Evolutionary conservation across 2,329 filamentous ascomycete genomes (phyloP).

Genomic region (Trichoderma simmonsii): DNA sequence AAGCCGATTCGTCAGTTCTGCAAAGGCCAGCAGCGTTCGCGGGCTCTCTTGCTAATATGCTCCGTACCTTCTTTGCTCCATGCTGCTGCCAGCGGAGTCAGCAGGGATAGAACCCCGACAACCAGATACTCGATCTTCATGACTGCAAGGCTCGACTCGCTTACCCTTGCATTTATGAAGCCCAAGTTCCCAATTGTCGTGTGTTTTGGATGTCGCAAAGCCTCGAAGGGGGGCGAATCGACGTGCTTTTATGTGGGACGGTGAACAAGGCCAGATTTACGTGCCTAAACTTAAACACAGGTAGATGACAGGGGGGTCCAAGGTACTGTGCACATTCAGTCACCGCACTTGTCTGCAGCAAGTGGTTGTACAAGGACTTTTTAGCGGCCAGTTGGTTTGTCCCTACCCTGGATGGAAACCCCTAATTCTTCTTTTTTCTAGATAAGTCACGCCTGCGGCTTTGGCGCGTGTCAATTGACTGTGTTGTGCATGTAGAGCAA

Average conservation of each 20-base stretch:
- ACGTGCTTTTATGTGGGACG: slow-evolving; percentile 18
- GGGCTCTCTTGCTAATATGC: not conserved
- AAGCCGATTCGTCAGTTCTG: not conserved
- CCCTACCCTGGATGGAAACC: not conserved
- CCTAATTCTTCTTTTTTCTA: not conserved
- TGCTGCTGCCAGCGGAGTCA: slow-evolving; percentile 65
- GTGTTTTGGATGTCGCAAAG: slow-evolving; percentile 3
- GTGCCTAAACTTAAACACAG: not conserved
- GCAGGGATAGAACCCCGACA: slow-evolving; percentile 65
- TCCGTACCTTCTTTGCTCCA: slow-evolving; percentile 81
- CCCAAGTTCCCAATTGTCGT: not conserved
- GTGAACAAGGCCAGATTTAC: slow-evolving; percentile 11
- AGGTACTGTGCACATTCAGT: not conserved
- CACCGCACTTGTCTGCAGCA: not conserved
- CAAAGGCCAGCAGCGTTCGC: not conserved
- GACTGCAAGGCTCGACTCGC: slow-evolving; percentile 38
- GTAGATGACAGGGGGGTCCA: not conserved
- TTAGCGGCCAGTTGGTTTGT: not conserved
- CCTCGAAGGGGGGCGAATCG: not conserved
- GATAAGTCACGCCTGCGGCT: not conserved
- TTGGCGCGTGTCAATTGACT: not conserved
- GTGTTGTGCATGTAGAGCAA: not conserved
- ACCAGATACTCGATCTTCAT: slow-evolving; percentile 72
- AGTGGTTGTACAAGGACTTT: not conserved
- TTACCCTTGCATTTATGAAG: slow-evolving; percentile 6